Conservation (phyloP, 2,329 filamentous ascomycete species). For the Fusarium foetens region DNA sequence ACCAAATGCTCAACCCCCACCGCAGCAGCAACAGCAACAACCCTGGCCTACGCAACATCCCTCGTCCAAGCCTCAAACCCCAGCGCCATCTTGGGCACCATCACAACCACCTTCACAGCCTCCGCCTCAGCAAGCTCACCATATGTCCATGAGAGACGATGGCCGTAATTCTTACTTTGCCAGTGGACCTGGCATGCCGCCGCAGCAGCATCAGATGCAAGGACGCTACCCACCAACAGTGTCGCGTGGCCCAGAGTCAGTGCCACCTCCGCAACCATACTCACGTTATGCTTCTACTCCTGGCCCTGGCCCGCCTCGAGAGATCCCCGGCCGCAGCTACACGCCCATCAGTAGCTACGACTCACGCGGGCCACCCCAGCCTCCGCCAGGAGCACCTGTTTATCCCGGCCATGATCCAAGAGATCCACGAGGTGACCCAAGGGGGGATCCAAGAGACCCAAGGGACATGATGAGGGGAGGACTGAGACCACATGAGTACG, state of each 20-base stretch:
- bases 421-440: conserved; percentile 45
- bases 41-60: conserved; percentile 50
- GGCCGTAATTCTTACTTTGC: conserved; percentile 51
- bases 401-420: conserved; percentile 43
- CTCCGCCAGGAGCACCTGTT: conserved; percentile 49
- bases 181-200: conserved; percentile 38
- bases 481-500: conserved; percentile 58
- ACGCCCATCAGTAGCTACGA: conserved; percentile 58
- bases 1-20: conserved; percentile 49
- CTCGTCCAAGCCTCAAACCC: conserved; percentile 49
- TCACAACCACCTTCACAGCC: conserved; percentile 50
- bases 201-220: conserved; percentile 50
- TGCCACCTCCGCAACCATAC: conserved; percentile 54
- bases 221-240: conserved; percentile 52
- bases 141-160: conserved; percentile 53
- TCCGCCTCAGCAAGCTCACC: conserved; percentile 49
- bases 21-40: conserved; percentile 46
- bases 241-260: conserved; percentile 55
- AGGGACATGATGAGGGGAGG: conserved; percentile 55
- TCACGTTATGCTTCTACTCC: conserved; percentile 58
- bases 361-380: conserved; percentile 48
- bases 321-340: conserved; percentile 57
- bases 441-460: conserved; percentile 49
- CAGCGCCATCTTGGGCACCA: conserved; percentile 48
- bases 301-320: conserved; percentile 53